Percentiles rank a stretch among this genome's conserved stretches.
Conservation (phyloP, 2,329 filamentous ascomycete genomes). For the Exutisphaerella laricina region DNA sequence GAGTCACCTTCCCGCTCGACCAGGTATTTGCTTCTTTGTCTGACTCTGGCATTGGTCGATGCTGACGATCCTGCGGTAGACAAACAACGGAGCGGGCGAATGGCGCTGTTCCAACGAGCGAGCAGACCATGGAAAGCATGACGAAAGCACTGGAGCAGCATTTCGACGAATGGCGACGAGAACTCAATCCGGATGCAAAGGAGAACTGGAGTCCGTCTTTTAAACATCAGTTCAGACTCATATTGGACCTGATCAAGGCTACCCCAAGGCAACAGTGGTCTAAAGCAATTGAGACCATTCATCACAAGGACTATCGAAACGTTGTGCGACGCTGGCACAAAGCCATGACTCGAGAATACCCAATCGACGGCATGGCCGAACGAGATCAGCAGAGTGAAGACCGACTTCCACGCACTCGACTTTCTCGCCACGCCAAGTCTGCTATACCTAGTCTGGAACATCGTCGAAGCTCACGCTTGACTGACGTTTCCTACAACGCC, state of each 20-base stretch:
- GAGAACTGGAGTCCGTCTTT: constrained; percentile 17
- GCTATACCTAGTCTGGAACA: constrained; percentile 12
- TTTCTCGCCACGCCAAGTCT: constrained; percentile 18
- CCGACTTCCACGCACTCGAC: constrained; percentile 6
- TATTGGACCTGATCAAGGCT: constrained; percentile 13
- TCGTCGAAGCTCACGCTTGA: constrained; percentile 19
- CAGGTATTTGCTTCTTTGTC: too few species aligned
- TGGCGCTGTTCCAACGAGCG: constrained; percentile 9
- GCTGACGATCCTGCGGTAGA: too few species aligned
- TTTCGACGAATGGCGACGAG: constrained; percentile 14
- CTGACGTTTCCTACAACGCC: constrained; percentile 14
- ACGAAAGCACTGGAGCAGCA: constrained; percentile 9
- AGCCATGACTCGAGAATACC: constrained; percentile 16
- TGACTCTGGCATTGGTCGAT: too few species aligned
- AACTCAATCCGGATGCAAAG: constrained; percentile 16
- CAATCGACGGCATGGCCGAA: constrained; percentile 1
- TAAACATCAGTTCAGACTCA: constrained; percentile 15
- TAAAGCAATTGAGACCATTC: constrained; percentile 5
- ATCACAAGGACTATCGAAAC: constrained; percentile 1
- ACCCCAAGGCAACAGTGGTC: constrained; percentile 14
- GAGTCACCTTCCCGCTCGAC: too few species aligned
- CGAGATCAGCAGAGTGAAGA: constrained; percentile 2
- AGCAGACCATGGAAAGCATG: constrained; percentile 15
- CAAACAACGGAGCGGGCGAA: constrained; percentile 11
- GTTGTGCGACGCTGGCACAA: constrained; percentile 15